Base-by-base conservation (phyloP, 2,329 filamentous ascomycete genomes). In the Metarhizium anisopliae region DNA sequence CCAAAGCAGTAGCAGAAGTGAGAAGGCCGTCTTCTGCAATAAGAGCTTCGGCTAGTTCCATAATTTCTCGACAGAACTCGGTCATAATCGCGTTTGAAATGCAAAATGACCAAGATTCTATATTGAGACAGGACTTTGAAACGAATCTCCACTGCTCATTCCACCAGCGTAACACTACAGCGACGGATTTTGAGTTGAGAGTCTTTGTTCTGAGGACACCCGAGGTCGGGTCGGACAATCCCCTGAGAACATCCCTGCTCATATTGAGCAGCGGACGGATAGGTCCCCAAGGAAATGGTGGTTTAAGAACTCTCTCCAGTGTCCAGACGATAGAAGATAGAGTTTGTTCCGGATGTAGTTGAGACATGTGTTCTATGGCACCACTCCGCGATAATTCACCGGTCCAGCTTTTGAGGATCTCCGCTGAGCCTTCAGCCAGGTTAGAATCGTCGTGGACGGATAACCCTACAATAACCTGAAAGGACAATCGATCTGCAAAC, bases 51-150 rank as follows among this genome's bases (percentile, higher is more conserved):
- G 93, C 92, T 66, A 96, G 89, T 64, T 97, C 90, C 83, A 99
- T 99, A 14, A 89, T 89, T 66, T 96, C 90, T 61, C 94, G 86
- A 67, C 92, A 96, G 65, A 97, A 96, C 56, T 96, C 86, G 64
- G 91, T 86, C 89, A 99, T 92, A 54, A 83, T 77, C 20, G 77
- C 72, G 67, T 90, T 94, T 52, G 93, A 86, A 57, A 89, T 83
- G 4, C 80, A 80, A 14, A 82, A 75, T 60, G 90, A 90, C 94
- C 94, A 99, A 11, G 76, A 74, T 66, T 96, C 91, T 3, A 92
- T 95, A 58, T 86, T 84, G 47, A 84, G 78, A 65, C 96, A 96
- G 16, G 93, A 89, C 55, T 87, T 85, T 47, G 86, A 86, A 47
- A 97, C 78, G 50, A 85, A 85, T 56, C 82, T 80, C 95, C 95